A percentile compares a stretch with the other conserved stretches of the same genome.
Evolutionary conservation across 305 asterid species (phyloP).

Genomic region (Coffea humblotiana): DNA sequence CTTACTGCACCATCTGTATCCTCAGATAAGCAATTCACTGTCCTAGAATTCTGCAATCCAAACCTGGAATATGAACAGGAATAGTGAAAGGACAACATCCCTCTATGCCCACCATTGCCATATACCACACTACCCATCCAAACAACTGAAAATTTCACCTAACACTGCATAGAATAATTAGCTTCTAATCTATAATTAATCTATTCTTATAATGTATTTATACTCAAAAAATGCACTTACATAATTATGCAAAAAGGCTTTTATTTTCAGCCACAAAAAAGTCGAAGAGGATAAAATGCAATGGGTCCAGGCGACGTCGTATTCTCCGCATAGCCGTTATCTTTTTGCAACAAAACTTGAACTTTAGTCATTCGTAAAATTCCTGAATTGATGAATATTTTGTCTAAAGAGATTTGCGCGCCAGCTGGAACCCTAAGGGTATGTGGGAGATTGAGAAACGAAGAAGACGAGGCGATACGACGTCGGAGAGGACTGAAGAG

Average conservation of each 20-base stretch:
- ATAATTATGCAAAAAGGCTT: background rate
- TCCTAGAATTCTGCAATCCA: slow-evolving; percentile 20
- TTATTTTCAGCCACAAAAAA: slow-evolving; percentile 19
- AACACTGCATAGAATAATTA: too few species aligned
- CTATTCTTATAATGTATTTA: too few species aligned
- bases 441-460: slow-evolving; percentile 15
- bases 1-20: slow-evolving; percentile 22
- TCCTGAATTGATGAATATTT: slow-evolving; percentile 18
- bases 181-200: background rate
- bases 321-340: background rate
- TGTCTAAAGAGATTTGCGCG: slow-evolving; percentile 1
- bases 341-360: background rate
- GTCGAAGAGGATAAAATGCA: background rate
- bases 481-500: slow-evolving; percentile 51
- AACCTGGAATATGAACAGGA: slow-evolving; percentile 1
- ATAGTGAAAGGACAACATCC: background rate
- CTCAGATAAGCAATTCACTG: slow-evolving; percentile 20
- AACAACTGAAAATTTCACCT: background rate
- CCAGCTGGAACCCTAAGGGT: slow-evolving; percentile 7
- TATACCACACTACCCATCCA: slow-evolving; percentile 19
- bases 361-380: background rate
- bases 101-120: slow-evolving; percentile 15
- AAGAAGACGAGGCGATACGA: slow-evolving; percentile 25
- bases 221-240: too few species aligned
- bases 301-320: background rate